These are phyloP conservation scores for Fusarium drepaniforme DNA, from an alignment of 2,329 filamentous ascomycete genomes.

Conservation along the genomic window DNA sequence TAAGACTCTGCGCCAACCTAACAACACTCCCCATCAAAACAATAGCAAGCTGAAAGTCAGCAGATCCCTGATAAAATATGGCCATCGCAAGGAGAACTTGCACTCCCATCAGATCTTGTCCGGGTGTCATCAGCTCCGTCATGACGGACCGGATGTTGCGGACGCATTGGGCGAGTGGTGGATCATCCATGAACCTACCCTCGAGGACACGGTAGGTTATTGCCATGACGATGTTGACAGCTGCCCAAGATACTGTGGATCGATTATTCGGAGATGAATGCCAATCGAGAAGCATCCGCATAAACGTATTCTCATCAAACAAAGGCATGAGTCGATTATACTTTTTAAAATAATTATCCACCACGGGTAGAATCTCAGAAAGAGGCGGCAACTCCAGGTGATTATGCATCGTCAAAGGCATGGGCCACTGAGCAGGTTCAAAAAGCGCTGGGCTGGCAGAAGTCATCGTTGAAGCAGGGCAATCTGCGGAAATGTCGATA, in stretches of 20 bases:
- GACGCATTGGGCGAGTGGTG: slow-evolving; percentile 41
- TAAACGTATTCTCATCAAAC: slow-evolving; percentile 50
- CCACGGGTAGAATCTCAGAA: slow-evolving; percentile 30
- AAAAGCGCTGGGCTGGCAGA: background rate
- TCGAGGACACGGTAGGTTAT: slow-evolving; percentile 45
- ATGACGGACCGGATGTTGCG: slow-evolving; percentile 48
- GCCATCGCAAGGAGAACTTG: slow-evolving; percentile 52
- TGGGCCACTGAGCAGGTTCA: background rate
- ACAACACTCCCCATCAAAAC: slow-evolving; percentile 50
- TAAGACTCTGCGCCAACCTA: slow-evolving; percentile 48
- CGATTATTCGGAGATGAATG: slow-evolving; percentile 39
- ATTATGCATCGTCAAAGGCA: background rate
- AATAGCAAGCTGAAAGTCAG: slow-evolving; percentile 47
- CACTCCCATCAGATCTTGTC: slow-evolving; percentile 47
- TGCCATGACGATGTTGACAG: slow-evolving; percentile 52
- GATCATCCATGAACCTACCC: slow-evolving; percentile 30
- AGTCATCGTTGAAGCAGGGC: background rate
- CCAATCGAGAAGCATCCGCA: slow-evolving; percentile 50
- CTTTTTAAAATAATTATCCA: slow-evolving; percentile 38
- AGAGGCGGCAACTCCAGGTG: slow-evolving; percentile 30
- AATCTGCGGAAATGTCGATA: background rate
- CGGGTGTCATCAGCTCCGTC: slow-evolving; percentile 47
- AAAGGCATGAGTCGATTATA: slow-evolving; percentile 45
- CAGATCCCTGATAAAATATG: slow-evolving; percentile 48
- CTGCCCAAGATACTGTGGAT: slow-evolving; percentile 45